Evolutionary conservation across 192 early-diverging fungal genomes (phyloP).

Genomic region (Borealophlyctis nickersoniae): DNA sequence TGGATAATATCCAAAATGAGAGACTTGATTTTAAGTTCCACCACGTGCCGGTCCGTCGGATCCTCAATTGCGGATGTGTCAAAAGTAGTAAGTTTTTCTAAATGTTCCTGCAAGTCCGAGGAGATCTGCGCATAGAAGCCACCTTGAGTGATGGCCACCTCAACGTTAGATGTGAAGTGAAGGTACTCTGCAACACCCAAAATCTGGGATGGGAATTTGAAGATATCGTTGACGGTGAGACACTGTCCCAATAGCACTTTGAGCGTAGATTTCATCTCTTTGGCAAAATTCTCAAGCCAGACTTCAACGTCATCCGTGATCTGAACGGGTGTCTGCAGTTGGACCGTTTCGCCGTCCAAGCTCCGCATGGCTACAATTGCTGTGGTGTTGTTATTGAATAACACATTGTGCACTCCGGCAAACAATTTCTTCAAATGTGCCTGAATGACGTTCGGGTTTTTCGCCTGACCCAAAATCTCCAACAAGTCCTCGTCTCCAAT

Average conservation of each 20-base stretch:
- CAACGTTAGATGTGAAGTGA: constrained; percentile 50
- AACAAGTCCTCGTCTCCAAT: constrained; percentile 59
- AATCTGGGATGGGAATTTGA: constrained; percentile 52
- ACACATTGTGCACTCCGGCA: constrained; percentile 55
- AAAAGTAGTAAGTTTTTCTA: constrained; percentile 54
- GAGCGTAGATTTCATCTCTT: constrained; percentile 51
- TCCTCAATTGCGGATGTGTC: constrained; percentile 43
- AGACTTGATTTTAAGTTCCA: constrained; percentile 50
- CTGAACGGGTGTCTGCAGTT: constrained; percentile 40
- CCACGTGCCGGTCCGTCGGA: constrained; percentile 32
- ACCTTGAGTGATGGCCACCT: constrained; percentile 36
- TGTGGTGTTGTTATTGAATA: constrained; percentile 39
- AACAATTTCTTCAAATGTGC: constrained; percentile 59
- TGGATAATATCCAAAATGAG: constrained; percentile 60
- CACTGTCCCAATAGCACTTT: constrained; percentile 39
- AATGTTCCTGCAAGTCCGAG: constrained; percentile 34
- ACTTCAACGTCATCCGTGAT: constrained; percentile 51
- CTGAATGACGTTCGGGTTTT: constrained; percentile 59
- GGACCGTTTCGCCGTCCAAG: constrained; percentile 48
- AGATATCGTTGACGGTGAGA: constrained; percentile 39
- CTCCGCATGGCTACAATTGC: constrained; percentile 52
- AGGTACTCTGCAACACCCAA: constrained; percentile 46
- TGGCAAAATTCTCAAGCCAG: constrained; percentile 51
- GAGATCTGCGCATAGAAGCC: constrained; percentile 24
- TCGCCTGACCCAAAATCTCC: constrained; percentile 57